These are phyloP conservation scores for Lachnellula suecica DNA, from an alignment of 2,329 filamentous ascomycete species.

Conservation along the genomic window DNA sequence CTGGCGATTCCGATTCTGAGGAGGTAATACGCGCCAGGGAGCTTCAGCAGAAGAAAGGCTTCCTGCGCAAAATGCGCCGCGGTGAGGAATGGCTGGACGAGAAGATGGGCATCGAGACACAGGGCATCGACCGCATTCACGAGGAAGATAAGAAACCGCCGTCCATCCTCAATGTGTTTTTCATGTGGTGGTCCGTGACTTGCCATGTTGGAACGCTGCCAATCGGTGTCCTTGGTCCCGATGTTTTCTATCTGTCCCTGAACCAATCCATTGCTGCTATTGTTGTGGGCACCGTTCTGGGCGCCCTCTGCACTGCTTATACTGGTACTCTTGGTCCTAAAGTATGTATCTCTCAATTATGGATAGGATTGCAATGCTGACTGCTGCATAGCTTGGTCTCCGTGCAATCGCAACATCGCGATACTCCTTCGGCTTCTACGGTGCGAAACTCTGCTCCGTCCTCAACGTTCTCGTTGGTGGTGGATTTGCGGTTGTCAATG, in stretches of 20 bases:
- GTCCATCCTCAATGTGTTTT: conserved; percentile 41
- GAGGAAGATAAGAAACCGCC: conserved; percentile 43
- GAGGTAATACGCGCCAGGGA: conserved; percentile 25
- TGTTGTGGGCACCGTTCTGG: conserved; percentile 40
- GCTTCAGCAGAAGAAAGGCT: conserved; percentile 20
- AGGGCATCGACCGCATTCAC: conserved; percentile 46
- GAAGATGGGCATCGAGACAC: conserved; percentile 46
- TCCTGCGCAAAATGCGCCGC: conserved; percentile 29
- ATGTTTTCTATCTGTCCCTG: conserved; percentile 47
- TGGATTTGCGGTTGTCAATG: conserved; percentile 41
- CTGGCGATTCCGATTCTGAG: conserved; percentile 2
- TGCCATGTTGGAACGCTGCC: conserved; percentile 39
- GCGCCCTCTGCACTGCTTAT: conserved; percentile 40
- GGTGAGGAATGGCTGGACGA: conserved; percentile 42
- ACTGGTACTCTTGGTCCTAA: conserved; percentile 42
- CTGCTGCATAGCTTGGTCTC: conserved; percentile 31
- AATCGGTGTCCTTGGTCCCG: conserved; percentile 45
- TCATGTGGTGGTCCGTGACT: conserved; percentile 44
- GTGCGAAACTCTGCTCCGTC: conserved; percentile 45
- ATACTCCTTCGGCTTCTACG: conserved; percentile 50
- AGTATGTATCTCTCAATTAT: conserved; percentile 21
- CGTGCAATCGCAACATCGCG: conserved; percentile 44
- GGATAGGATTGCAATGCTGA: neutral
- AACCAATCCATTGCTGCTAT: conserved; percentile 41
- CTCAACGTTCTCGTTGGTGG: conserved; percentile 47